These are phyloP conservation scores for Salix exigua DNA, from an alignment of 345 rosid genomes.

Conservation along the genomic window DNA sequence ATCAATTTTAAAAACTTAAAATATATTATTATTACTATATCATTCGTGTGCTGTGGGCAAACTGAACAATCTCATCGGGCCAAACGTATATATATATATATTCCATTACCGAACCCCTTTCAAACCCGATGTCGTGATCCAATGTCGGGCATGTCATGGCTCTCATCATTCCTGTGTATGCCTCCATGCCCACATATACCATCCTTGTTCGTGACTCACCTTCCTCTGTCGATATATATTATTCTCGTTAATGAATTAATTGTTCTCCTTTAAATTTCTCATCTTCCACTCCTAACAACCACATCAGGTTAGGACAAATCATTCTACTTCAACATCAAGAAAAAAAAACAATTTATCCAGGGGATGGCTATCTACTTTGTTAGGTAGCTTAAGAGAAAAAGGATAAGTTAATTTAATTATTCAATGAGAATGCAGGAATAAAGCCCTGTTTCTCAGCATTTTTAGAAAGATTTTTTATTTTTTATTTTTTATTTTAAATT, in stretches of 20 bases:
- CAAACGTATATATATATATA: too few relatives aligned
- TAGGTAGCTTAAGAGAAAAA: neutral
- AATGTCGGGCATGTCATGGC: neutral
- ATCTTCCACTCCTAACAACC: neutral
- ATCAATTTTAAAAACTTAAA: too few relatives aligned
- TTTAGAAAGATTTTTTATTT: too few relatives aligned
- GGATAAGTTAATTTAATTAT: too few relatives aligned
- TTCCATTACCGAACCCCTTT: constrained; percentile 5
- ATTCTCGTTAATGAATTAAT: too few relatives aligned
- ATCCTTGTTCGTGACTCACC: constrained; percentile 14
- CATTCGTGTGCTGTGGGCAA: neutral
- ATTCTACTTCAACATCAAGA: neutral
- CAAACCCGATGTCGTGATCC: neutral
- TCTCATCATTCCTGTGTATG: too few relatives aligned
- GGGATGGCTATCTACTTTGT: neutral
- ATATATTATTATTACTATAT: too few relatives aligned
- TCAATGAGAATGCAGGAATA: neutral
- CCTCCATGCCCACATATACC: neutral
- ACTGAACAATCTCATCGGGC: neutral
- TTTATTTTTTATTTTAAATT: too few relatives aligned
- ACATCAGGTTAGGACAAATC: neutral
- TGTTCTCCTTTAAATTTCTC: neutral
- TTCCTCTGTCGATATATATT: constrained; percentile 1
- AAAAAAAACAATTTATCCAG: neutral
- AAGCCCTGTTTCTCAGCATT: too few relatives aligned